Evolutionary conservation across 1,139 yeast species (phyloP).

Genomic region (Candida labiduridarum): DNA sequence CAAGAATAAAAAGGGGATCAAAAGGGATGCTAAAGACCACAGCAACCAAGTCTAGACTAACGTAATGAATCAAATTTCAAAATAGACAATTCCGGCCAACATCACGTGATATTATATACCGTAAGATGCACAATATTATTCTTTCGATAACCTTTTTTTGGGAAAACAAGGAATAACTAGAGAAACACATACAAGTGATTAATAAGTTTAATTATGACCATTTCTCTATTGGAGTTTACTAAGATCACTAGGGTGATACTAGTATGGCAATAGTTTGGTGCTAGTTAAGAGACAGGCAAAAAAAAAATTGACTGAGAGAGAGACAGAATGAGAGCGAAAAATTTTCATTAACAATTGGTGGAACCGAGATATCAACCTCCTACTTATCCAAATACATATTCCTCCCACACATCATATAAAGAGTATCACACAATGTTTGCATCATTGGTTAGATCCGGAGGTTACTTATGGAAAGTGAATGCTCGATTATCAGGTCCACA

Average conservation of each 20-base stretch:
- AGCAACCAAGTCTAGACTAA: too few relatives aligned
- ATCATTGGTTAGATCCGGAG: constrained; percentile 67
- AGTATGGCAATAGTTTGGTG: too few relatives aligned
- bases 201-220: too few relatives aligned
- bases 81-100: too few relatives aligned
- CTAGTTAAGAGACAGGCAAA: not conserved
- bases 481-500: constrained; percentile 78
- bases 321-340: not conserved
- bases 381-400: too few relatives aligned
- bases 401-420: too few relatives aligned
- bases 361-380: not conserved
- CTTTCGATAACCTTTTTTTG: not conserved
- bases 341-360: not conserved
- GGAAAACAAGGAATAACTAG: not conserved
- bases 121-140: not conserved
- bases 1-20: too few relatives aligned
- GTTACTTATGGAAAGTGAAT: constrained; percentile 76
- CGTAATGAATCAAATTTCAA: not conserved
- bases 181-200: not conserved
- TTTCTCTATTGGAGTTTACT: too few relatives aligned
- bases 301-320: not conserved
- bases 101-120: too few relatives aligned
- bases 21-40: too few relatives aligned
- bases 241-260: too few relatives aligned
- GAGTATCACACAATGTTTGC: constrained; percentile 56